These are phyloP conservation scores for Diddensiella caesifluorescens DNA, from an alignment of 805 yeast genomes.

Conservation along the genomic window DNA sequence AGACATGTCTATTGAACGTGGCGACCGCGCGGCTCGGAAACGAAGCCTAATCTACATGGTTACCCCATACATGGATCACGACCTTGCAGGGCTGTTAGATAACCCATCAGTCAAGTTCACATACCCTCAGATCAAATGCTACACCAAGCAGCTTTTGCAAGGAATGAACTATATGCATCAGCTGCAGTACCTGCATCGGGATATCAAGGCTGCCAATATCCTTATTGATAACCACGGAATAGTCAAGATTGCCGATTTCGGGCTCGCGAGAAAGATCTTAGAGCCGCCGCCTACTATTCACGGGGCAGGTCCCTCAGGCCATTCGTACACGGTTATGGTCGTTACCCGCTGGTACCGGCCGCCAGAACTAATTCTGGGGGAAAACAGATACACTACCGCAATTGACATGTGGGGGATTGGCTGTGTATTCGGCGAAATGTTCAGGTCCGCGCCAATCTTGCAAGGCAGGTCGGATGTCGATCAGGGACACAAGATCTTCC, in stretches of 20 bases:
- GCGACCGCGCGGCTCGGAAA: conserved; percentile 25
- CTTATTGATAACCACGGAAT: conserved; percentile 70
- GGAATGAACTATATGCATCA: conserved; percentile 81
- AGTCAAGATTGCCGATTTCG: conserved; percentile 91
- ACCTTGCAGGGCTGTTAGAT: conserved; percentile 81
- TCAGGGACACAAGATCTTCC: conserved; percentile 78
- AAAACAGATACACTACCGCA: conserved; percentile 81
- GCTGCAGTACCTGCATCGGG: conserved; percentile 66
- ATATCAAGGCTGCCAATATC: conserved; percentile 94
- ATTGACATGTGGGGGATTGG: conserved; percentile 98
- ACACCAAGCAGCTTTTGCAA: conserved; percentile 67
- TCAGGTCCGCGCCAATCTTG: conserved; percentile 71
- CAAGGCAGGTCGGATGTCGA: conserved; percentile 83
- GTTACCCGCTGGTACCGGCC: conserved; percentile 98
- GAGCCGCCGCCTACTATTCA: conserved; percentile 53
- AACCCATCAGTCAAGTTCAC: conserved; percentile 59
- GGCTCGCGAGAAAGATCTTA: conserved; percentile 72
- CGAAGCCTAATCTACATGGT: conserved; percentile 67
- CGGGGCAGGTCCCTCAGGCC: conserved; percentile 36
- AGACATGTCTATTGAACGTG: conserved; percentile 65
- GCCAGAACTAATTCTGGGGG: conserved; percentile 87
- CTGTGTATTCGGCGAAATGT: conserved; percentile 90
- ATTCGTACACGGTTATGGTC: conserved; percentile 59
- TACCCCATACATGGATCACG: conserved; percentile 87
- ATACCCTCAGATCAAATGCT: conserved; percentile 71